Evolutionary conservation across 2,329 filamentous ascomycete genomes (phyloP), one percentile per base, ranked within the genome.

Genomic region (Diaporthe humulicola): DNA sequence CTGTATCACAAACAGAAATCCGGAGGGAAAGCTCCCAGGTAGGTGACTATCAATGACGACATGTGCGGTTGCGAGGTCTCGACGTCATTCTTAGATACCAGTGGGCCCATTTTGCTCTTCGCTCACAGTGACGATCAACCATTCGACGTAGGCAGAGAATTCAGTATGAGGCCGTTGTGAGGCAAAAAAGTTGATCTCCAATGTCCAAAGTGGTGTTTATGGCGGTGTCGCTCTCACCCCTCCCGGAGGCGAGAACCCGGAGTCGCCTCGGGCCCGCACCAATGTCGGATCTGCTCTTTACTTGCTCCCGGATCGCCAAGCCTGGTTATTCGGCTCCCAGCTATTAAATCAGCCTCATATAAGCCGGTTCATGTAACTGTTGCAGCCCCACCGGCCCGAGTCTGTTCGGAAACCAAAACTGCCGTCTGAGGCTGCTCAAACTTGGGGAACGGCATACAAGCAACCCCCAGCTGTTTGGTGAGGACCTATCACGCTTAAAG

Each of bases 11-110:
- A 9, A 52, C 56, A 52, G 30, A 67, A 15, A 1, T 50, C 19
- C 61, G 71, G 67, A 73, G 42, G 67, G 42, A 66, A 36, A 70
- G 69, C 50, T 66, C 72, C 50, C 74, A 38, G 17, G 30, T 30
- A 38, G 28, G 25, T 38, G 61, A 42, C 64, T 25, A 15, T 72
- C 60, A 66, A 76, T 76, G 73, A 76, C 75, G 75, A 74, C 69
- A 72, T 71, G 73, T 17, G n/a, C 64, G 54, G 36, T 30, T 50
- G 28, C 70, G 71, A 56, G 58, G 25, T 48, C 57, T 40, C 71
- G 74, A 75, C 74, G 74, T 75, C 74, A 75, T 75, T 45, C 52
- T 72, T 52, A 52, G 42, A 58, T 67, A 40, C 30, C 22, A 9
- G 30, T 57, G 58, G 71, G n/a, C 74, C 71, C 70, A 67, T 61